A percentile compares a stretch with the other conserved stretches of the same genome.
Conservation (phyloP, 2,329 filamentous ascomycete species). For the Aspergillus puulaauensis region DNA sequence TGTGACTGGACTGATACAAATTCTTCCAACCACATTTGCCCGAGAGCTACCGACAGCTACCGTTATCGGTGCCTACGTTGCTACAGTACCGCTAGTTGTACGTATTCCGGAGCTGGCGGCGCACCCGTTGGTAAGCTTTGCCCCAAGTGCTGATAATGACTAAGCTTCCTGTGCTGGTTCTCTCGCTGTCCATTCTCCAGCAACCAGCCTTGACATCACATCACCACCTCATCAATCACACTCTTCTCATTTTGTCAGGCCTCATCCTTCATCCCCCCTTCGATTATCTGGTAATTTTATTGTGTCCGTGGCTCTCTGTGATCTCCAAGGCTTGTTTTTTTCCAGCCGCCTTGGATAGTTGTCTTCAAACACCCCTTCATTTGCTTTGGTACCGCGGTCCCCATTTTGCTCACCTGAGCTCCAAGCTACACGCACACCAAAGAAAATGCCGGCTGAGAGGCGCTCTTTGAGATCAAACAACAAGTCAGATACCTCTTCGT, state of each 20-base stretch:
- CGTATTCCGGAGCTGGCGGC: neutral
- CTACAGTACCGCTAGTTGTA: neutral
- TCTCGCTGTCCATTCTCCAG: slow-evolving; percentile 28
- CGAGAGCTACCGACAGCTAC: no score
- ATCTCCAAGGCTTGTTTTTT: slow-evolving; percentile 11
- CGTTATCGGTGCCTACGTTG: neutral
- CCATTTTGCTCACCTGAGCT: slow-evolving; percentile 31
- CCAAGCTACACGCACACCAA: slow-evolving; percentile 22
- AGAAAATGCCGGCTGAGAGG: slow-evolving; percentile 48
- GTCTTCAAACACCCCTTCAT: slow-evolving; percentile 25
- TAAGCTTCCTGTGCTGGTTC: slow-evolving; percentile 33
- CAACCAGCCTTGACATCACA: slow-evolving; percentile 40
- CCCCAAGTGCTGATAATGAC: slow-evolving; percentile 25
- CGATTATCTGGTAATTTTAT: slow-evolving; percentile 18
- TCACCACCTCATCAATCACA: slow-evolving; percentile 31
- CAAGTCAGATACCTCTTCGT: slow-evolving; percentile 47
- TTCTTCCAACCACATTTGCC: no score
- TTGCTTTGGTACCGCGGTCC: slow-evolving; percentile 27
- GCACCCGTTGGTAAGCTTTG: slow-evolving; percentile 9
- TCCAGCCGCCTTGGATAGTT: slow-evolving; percentile 16
- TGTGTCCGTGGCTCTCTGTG: slow-evolving; percentile 10
- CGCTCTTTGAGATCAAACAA: slow-evolving; percentile 48
- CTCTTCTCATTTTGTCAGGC: slow-evolving; percentile 8
- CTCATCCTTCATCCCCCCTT: slow-evolving; percentile 23
- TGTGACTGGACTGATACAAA: neutral